Evolutionary conservation across 2,329 filamentous ascomycete genomes (phyloP).

Genomic region (Colletotrichum cereale): DNA sequence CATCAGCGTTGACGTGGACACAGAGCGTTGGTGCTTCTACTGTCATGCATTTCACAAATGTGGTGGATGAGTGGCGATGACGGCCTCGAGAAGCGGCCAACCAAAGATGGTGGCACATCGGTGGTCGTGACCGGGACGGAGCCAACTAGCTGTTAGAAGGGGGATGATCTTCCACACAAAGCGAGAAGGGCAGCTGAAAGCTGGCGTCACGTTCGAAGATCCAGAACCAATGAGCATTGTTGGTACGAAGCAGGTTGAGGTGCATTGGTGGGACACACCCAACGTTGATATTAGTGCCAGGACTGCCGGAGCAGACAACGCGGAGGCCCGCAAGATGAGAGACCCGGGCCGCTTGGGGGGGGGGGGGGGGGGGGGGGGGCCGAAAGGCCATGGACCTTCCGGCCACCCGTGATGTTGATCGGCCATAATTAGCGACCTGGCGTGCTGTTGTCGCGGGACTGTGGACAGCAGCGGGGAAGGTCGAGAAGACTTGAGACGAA

Average conservation of each 20-base stretch:
- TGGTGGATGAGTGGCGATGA: slow-evolving; percentile 17
- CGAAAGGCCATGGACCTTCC: slow-evolving; percentile 5
- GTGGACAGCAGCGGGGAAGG: background rate
- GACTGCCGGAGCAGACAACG: background rate
- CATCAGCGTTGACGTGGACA: background rate
- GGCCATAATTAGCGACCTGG: slow-evolving; percentile 24
- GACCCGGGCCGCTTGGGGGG: slow-evolving; percentile 14
- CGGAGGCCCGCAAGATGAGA: slow-evolving; percentile 29
- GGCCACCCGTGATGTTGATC: slow-evolving; percentile 26
- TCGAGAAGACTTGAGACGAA: background rate
- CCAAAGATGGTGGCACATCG: background rate
- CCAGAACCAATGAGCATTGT: slow-evolving; percentile 16
- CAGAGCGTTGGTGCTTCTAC: background rate
- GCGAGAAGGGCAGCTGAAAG: slow-evolving; percentile 1
- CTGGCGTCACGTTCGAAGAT: slow-evolving; percentile 10
- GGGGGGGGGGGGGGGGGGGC: slow-evolving; percentile 26
- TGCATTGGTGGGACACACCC: background rate
- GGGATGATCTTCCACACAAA: background rate
- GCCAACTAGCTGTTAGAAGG: background rate
- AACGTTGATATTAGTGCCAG: background rate
- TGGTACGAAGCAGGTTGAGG: background rate
- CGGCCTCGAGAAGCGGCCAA: slow-evolving; percentile 23
- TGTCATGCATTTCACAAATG: background rate
- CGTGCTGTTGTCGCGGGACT: slow-evolving; percentile 27
- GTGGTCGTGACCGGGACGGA: background rate